Evolutionary conservation across 2,329 filamentous ascomycete species (phyloP).

Genomic region (Falciphora oryzae): DNA sequence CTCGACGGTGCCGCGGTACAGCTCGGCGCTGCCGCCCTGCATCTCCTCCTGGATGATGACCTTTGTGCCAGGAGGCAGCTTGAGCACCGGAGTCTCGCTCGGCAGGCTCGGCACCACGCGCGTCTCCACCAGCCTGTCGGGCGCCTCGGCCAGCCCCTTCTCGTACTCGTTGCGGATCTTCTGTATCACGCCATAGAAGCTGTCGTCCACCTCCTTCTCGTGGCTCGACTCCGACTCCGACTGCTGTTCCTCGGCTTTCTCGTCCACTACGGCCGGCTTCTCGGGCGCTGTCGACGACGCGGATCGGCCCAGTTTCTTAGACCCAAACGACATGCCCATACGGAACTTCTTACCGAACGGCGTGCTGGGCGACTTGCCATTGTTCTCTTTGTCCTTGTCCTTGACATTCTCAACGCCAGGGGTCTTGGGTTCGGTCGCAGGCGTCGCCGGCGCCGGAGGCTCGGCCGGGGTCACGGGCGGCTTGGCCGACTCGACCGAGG

Average conservation of each 20-base stretch:
- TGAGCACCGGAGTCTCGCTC: slow-evolving; percentile 70
- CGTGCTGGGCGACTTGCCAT: slow-evolving; percentile 50
- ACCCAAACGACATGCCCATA: slow-evolving; percentile 68
- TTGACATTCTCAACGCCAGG: slow-evolving; percentile 42
- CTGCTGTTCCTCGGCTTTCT: slow-evolving; percentile 66
- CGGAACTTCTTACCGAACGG: slow-evolving; percentile 82
- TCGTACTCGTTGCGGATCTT: slow-evolving; percentile 70
- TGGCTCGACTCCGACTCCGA: slow-evolving; percentile 58
- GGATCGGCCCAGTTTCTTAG: slow-evolving; percentile 76
- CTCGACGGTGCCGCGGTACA: slow-evolving; percentile 85
- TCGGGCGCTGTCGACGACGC: slow-evolving; percentile 59
- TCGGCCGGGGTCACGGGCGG: slow-evolving; percentile 41
- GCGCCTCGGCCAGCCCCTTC: slow-evolving; percentile 52
- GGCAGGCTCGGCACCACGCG: slow-evolving; percentile 63
- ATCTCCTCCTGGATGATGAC: slow-evolving; percentile 67
- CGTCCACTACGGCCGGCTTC: slow-evolving; percentile 68
- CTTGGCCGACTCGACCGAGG: slow-evolving; percentile 39
- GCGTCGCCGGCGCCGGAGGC: slow-evolving; percentile 24
- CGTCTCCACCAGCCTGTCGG: slow-evolving; percentile 51
- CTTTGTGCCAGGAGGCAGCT: slow-evolving; percentile 58
- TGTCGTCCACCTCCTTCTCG: slow-evolving; percentile 71
- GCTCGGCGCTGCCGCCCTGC: slow-evolving; percentile 66
- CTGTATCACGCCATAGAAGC: slow-evolving; percentile 65
- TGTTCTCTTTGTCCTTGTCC: slow-evolving; percentile 13
- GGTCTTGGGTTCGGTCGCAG: slow-evolving; percentile 39